Evolutionary conservation across 2,329 filamentous ascomycete genomes (phyloP).

Genomic region (Bipolaris bicolor): DNA sequence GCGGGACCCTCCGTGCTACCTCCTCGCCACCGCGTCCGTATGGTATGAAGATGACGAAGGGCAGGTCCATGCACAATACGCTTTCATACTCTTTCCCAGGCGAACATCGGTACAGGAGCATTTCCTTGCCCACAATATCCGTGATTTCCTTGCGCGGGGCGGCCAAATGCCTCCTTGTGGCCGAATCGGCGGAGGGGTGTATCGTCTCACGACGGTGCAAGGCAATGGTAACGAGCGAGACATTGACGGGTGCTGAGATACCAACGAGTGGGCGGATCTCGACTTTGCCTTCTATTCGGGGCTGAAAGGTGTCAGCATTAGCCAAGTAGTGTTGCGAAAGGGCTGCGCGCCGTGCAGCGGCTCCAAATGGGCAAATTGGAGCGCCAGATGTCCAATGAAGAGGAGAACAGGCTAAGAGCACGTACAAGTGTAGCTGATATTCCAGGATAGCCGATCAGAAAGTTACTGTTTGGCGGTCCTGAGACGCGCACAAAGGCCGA

Average conservation of each 20-base stretch:
- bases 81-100: constrained; percentile 84
- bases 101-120: constrained; percentile 86
- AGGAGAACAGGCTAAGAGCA: constrained; percentile 30
- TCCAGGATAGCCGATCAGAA: constrained; percentile 94
- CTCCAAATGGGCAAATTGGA: constrained; percentile 4
- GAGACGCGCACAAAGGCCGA: constrained; percentile 93
- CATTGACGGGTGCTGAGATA: constrained; percentile 83
- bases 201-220: constrained; percentile 94
- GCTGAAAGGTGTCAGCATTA: constrained; percentile 60
- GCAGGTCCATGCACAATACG: constrained; percentile 93
- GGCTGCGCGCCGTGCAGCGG: constrained; percentile 7
- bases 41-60: constrained; percentile 96
- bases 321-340: constrained; percentile 11
- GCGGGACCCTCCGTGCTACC: constrained; percentile 85
- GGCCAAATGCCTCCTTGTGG: constrained; percentile 89
- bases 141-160: constrained; percentile 88
- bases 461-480: constrained; percentile 95
- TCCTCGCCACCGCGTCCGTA: constrained; percentile 92
- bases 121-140: constrained; percentile 94
- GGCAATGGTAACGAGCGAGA: constrained; percentile 93
- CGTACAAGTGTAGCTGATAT: constrained; percentile 96
- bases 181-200: constrained; percentile 91
- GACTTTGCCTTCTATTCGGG: constrained; percentile 96
- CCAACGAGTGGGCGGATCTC: constrained; percentile 89
- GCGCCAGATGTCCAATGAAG: constrained; percentile 6